Percentiles rank a stretch among this genome's conserved stretches.
Evolutionary conservation across 2,329 filamentous ascomycete genomes (phyloP).

Genomic region (Magnaporthales sp.): DNA sequence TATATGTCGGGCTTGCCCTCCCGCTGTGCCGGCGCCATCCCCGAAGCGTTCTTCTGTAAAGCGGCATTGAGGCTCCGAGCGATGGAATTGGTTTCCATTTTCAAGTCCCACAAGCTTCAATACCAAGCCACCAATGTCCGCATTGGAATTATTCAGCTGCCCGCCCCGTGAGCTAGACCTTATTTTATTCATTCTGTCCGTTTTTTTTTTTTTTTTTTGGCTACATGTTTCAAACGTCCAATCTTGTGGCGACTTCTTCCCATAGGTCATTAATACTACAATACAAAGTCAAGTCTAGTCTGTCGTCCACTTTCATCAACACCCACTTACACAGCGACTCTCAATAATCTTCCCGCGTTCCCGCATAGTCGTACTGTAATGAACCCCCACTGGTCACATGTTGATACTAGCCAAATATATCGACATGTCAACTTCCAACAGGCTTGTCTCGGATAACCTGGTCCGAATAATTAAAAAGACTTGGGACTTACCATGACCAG

Average conservation of each 20-base stretch:
- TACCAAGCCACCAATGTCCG: no score
- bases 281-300: no score
- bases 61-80: not conserved
- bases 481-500: not conserved
- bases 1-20: not conserved
- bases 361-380: constrained; percentile 3
- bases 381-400: not conserved
- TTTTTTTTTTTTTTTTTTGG: no score
- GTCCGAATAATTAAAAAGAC: not conserved
- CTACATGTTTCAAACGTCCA: no score
- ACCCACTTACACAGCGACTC: no score
- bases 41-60: not conserved
- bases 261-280: no score
- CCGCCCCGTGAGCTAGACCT: not conserved
- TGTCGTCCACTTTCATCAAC: no score
- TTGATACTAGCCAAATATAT: not conserved
- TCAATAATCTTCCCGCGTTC: not conserved
- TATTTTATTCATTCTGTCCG: no score
- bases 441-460: not conserved
- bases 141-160: no score
- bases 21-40: not conserved
- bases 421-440: not conserved
- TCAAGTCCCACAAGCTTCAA: no score
- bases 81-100: not conserved
- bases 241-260: no score